A percentile compares a stretch with the other conserved stretches of the same genome.
Evolutionary conservation across 306 rosid genomes (phyloP).

Genomic region (Quercus ilex): DNA sequence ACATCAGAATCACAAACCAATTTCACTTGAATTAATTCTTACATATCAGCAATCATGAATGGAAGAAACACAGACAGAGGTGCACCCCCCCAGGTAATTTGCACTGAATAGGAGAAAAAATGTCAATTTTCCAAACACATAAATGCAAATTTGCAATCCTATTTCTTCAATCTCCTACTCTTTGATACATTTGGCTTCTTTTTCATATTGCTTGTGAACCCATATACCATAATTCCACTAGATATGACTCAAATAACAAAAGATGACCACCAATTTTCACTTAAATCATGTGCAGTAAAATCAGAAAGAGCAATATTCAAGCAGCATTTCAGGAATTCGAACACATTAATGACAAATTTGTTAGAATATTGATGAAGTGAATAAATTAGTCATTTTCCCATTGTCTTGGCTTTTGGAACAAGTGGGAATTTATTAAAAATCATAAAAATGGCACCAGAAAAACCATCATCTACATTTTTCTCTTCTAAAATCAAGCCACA

Average conservation of each 20-base stretch:
- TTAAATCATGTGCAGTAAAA: too few relatives aligned
- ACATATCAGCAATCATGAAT: not conserved
- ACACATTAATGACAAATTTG: too few relatives aligned
- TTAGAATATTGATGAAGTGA: too few relatives aligned
- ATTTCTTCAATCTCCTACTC: not conserved
- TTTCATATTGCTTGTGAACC: not conserved
- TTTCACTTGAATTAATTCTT: constrained; percentile 1
- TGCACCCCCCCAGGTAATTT: not conserved
- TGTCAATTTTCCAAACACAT: not conserved
- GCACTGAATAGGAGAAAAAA: not conserved
- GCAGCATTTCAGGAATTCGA: too few relatives aligned
- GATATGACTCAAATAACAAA: too few relatives aligned
- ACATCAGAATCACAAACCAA: constrained; percentile 17
- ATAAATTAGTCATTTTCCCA: too few relatives aligned
- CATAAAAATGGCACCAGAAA: not conserved
- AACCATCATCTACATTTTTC: not conserved
- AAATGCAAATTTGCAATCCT: not conserved
- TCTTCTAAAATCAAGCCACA: not conserved
- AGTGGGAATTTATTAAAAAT: too few relatives aligned
- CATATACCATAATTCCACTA: not conserved
- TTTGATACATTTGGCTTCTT: not conserved
- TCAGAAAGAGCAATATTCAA: too few relatives aligned
- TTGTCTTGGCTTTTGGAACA: too few relatives aligned
- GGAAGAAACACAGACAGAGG: not conserved
- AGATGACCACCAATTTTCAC: too few relatives aligned